Evolutionary conservation across 129 eudicot species (phyloP).

Genomic region (Chrysanthemum makinoi): DNA sequence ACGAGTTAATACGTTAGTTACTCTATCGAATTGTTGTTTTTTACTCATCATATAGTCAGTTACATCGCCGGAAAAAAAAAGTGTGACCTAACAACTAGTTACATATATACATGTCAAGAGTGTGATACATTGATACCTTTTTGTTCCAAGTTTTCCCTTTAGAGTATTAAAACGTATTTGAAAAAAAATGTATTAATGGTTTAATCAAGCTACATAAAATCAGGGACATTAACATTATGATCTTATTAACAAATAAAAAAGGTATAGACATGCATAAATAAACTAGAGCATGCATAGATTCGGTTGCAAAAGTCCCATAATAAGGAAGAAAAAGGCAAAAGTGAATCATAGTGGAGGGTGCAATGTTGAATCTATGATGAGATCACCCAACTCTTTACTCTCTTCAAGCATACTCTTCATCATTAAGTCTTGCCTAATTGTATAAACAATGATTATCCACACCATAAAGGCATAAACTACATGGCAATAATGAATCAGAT

Average conservation of each 20-base stretch:
- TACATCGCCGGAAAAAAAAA: too few species aligned
- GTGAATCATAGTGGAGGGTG: conserved; percentile 18
- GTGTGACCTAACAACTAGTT: too few species aligned
- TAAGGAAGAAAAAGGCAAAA: not conserved
- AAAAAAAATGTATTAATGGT: too few species aligned
- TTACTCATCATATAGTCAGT: too few species aligned
- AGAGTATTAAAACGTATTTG: too few species aligned
- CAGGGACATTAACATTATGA: not conserved
- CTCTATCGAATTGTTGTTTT: too few species aligned
- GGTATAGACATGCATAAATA: too few species aligned
- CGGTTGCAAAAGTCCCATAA: conserved; percentile 1
- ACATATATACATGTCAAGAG: too few species aligned
- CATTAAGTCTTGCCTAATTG: conserved; percentile 34
- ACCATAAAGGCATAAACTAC: not conserved
- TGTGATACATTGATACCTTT: too few species aligned
- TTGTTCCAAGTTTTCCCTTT: too few species aligned
- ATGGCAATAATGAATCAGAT: conserved; percentile 10
- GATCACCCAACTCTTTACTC: conserved; percentile 23
- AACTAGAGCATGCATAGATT: not conserved
- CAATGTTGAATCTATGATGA: conserved; percentile 33
- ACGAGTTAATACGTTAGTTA: too few species aligned
- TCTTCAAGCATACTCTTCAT: conserved; percentile 40
- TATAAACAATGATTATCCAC: conserved; percentile 21
- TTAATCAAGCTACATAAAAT: not conserved
- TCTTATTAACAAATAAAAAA: too few species aligned